A percentile compares a stretch with the other conserved stretches of the same genome.
Conservation (phyloP, 2,329 filamentous ascomycete species). For the Cladosporium sp. region DNA sequence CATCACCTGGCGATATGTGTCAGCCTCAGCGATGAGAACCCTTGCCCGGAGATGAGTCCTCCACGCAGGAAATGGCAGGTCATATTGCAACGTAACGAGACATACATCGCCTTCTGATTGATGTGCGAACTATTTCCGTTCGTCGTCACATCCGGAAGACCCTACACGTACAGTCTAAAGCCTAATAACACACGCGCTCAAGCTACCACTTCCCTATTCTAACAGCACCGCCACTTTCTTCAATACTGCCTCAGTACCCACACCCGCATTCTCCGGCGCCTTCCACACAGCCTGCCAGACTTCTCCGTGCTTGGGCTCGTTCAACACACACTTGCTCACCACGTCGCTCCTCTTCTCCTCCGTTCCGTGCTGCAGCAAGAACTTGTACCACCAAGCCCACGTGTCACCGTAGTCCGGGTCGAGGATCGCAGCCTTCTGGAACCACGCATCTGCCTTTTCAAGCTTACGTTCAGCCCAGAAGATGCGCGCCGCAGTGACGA, state of each 20-base stretch:
- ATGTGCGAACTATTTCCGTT: background rate
- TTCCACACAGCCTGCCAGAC: conserved; percentile 85
- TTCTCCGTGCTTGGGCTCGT: conserved; percentile 90
- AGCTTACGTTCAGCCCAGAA: conserved; percentile 93
- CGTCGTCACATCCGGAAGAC: background rate
- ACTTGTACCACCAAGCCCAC: conserved; percentile 99
- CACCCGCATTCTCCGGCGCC: conserved; percentile 76
- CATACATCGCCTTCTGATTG: background rate
- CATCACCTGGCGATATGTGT: background rate
- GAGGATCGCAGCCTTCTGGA: conserved; percentile 88
- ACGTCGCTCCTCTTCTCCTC: conserved; percentile 90
- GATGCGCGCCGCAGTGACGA: conserved; percentile 88
- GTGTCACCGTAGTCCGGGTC: conserved; percentile 87
- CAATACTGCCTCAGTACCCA: conserved; percentile 76
- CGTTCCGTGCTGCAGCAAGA: conserved; percentile 86
- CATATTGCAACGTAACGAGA: background rate
- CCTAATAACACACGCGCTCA: background rate
- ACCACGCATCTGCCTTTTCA: conserved; percentile 95
- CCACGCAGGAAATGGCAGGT: background rate
- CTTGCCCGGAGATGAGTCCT: background rate
- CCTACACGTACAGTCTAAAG: background rate
- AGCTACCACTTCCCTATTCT: conserved; percentile 37
- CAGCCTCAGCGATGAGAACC: background rate
- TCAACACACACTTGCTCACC: conserved; percentile 73
- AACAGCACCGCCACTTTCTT: conserved; percentile 69